Evolutionary conservation across 306 rosid genomes (phyloP).

Genomic region (Crotalaria pallida): DNA sequence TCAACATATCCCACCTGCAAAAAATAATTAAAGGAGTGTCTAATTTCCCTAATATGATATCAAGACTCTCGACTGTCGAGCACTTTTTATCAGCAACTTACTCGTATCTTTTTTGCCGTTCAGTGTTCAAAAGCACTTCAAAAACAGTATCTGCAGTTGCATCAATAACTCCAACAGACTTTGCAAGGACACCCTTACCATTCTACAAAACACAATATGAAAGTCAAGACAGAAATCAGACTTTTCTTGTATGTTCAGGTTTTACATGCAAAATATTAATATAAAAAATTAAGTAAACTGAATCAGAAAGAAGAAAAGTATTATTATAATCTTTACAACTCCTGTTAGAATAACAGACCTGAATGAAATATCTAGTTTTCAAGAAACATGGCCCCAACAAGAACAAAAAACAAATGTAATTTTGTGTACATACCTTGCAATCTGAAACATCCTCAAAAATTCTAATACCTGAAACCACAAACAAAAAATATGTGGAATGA

Average conservation of each 20-base stretch:
- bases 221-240: slow-evolving; percentile 14
- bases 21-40: slow-evolving; percentile 14
- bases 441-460: slow-evolving; percentile 84
- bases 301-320: background rate
- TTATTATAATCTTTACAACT: slow-evolving; percentile 11
- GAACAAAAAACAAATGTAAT: background rate
- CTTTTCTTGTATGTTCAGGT: background rate
- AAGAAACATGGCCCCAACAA: slow-evolving; percentile 6
- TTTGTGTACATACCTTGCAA: slow-evolving; percentile 47
- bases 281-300: background rate
- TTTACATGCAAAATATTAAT: no score
- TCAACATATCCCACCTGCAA: slow-evolving; percentile 94
- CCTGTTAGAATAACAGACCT: slow-evolving; percentile 11
- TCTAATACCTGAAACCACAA: slow-evolving; percentile 77
- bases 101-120: slow-evolving; percentile 76
- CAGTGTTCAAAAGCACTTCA: slow-evolving; percentile 71
- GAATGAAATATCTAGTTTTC: slow-evolving; percentile 14
- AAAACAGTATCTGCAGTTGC: slow-evolving; percentile 88
- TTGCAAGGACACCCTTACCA: slow-evolving; percentile 76
- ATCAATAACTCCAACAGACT: slow-evolving; percentile 82
- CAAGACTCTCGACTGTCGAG: background rate
- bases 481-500: slow-evolving; percentile 18
- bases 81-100: slow-evolving; percentile 32
- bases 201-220: slow-evolving; percentile 46
- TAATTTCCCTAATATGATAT: background rate